These are phyloP conservation scores for Colletotrichum sp. DNA, from an alignment of 2,329 filamentous ascomycete genomes.

Conservation along the genomic window DNA sequence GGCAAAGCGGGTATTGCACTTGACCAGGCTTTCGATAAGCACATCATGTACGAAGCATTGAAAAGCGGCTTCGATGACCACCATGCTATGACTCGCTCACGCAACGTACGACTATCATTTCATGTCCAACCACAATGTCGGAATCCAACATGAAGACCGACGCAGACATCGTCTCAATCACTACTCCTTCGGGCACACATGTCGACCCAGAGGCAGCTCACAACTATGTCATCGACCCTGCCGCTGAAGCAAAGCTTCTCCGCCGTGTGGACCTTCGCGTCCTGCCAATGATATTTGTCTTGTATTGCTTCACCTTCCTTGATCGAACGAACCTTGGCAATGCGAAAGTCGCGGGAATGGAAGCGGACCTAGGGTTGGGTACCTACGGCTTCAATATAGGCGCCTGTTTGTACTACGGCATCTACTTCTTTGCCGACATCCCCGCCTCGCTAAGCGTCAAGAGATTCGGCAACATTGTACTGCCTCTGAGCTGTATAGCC, in stretches of 20 bases:
- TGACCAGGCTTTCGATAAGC: background rate
- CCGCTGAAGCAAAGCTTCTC: constrained; percentile 20
- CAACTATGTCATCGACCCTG: constrained; percentile 20
- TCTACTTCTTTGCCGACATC: constrained; percentile 25
- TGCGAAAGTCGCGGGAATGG: constrained; percentile 47
- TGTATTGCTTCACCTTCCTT: constrained; percentile 61
- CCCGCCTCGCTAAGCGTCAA: constrained; percentile 24
- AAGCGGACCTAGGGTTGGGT: constrained; percentile 47
- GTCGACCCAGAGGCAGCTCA: constrained; percentile 22
- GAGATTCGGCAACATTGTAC: constrained; percentile 21
- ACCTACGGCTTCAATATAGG: constrained; percentile 22
- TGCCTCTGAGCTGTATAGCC: constrained; percentile 39
- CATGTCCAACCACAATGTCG: background rate
- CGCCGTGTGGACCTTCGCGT: constrained; percentile 34
- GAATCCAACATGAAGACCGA: background rate
- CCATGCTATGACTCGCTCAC: background rate
- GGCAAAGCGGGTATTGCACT: background rate
- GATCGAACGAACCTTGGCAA: constrained; percentile 55
- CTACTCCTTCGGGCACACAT: background rate
- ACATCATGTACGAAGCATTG: background rate
- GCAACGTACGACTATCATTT: background rate
- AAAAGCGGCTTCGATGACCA: background rate
- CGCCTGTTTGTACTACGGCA: constrained; percentile 25
- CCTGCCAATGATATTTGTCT: constrained; percentile 56
- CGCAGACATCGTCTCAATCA: background rate